Evolutionary conservation across 805 yeast genomes (phyloP), one percentile per base, ranked within the genome.

Genomic region (Debaryomyces tyrocola): DNA sequence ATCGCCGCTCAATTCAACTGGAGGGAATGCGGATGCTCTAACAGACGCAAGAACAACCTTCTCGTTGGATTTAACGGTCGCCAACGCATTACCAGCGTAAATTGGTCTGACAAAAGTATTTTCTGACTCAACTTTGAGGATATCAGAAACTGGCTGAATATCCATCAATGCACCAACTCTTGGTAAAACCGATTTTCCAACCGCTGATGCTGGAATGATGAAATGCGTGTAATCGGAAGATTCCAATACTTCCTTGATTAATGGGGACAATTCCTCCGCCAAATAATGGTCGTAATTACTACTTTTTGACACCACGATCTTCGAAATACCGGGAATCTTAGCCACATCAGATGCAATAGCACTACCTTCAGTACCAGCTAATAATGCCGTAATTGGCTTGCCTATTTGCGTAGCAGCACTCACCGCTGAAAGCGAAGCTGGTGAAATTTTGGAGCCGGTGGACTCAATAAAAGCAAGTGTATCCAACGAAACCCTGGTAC

Each of bases 41-140:
- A 87, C 82, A n/a, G 96, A 85, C 10, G 87, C 70, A 49, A 92
- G 69, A 43, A 87, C 77, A 51, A 80, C 73, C 4, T 74, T 63
- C 59, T 92, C 97, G 20, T 64, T 73, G 20, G 89, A 74, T 64
- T 83, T 80, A 41, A 94, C 88, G 2, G 96, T 90, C 35, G 89
- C 80, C 48, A 89, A 73, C 4, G 95, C 96, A 67, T 94, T 94
- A 41, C 99, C 99, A 17, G 99, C 98, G 63, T 88, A 94, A 33
- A 92, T 90, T 39, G 98, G 97, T 66, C 98, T 85, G 33, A 85
- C 83, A 67, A 92, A 94, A 6, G 94, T 86, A 50, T 78, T 80
- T 14, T 80, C 75, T 43, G 81, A 72, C 53, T 78, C 79, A 34
- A 92, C 84, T 58, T 80, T 79, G 55, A 79, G 80, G 47, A 94